A percentile compares a stretch with the other conserved stretches of the same genome.
Conservation (phyloP, 1,284 basidiomycete genomes). For the Coniferiporia sulphurascens region DNA sequence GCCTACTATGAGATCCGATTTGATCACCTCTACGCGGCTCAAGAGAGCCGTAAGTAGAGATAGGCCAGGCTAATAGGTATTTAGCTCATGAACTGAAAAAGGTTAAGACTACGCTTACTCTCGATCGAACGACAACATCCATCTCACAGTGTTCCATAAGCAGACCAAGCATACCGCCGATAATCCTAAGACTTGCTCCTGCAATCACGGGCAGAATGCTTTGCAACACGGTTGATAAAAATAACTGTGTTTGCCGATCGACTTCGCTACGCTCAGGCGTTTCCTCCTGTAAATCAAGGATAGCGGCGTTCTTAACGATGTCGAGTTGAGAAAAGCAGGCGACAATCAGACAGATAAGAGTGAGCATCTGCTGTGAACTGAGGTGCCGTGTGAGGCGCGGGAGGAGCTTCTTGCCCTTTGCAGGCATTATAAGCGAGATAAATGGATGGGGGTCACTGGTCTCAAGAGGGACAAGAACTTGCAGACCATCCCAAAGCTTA, state of each 20-base stretch:
- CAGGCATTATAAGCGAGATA: slow-evolving; percentile 82
- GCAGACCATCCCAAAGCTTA: slow-evolving; percentile 76
- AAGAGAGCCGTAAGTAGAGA: slow-evolving; percentile 91
- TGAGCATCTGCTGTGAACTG: slow-evolving; percentile 74
- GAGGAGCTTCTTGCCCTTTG: slow-evolving; percentile 92
- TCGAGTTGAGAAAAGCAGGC: slow-evolving; percentile 94
- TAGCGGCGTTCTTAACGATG: slow-evolving; percentile 71
- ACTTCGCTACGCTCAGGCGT: slow-evolving; percentile 65
- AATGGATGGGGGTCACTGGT: slow-evolving; percentile 96
- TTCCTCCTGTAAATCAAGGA: slow-evolving; percentile 67
- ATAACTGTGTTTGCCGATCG: slow-evolving; percentile 85
- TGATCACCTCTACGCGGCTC: slow-evolving; percentile 87
- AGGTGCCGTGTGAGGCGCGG: slow-evolving; percentile 89
- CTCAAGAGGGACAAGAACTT: slow-evolving; percentile 88
- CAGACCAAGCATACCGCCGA: slow-evolving; percentile 84
- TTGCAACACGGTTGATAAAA: slow-evolving; percentile 82
- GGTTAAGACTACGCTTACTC: slow-evolving; percentile 44
- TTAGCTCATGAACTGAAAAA: neutral
- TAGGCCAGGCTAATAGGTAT: slow-evolving; percentile 72
- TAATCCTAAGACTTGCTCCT: slow-evolving; percentile 73
- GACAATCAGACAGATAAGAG: slow-evolving; percentile 86
- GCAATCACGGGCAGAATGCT: slow-evolving; percentile 81
- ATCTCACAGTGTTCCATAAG: slow-evolving; percentile 82
- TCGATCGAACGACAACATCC: slow-evolving; percentile 65
- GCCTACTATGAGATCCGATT: slow-evolving; percentile 55